Percentiles rank a stretch among this genome's conserved stretches.
Evolutionary conservation across 176 grass and related monocot genomes (phyloP).

Genomic region (Saccharum spontaneum): DNA sequence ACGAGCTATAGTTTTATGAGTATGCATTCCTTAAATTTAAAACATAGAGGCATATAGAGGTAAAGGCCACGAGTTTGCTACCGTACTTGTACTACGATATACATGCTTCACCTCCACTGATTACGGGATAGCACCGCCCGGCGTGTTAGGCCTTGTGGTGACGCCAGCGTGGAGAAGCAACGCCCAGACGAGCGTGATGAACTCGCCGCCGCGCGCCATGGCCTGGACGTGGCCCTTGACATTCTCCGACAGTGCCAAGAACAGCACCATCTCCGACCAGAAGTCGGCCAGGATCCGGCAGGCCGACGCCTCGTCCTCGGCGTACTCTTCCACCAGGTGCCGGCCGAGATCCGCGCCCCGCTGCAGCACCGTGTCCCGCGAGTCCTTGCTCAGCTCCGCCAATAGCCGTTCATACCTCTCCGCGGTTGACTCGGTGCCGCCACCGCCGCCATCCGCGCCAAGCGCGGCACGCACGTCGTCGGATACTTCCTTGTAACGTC

Average conservation of each 20-base stretch:
- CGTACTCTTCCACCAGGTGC: constrained; percentile 13
- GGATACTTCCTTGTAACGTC: constrained; percentile 20
- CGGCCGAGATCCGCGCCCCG: constrained; percentile 6
- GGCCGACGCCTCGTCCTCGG: neutral
- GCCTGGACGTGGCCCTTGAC: constrained; percentile 36
- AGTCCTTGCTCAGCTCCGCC: neutral
- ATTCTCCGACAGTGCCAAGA: constrained; percentile 34
- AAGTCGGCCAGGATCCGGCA: constrained; percentile 32
- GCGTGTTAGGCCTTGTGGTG: neutral
- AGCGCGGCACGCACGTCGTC: neutral
- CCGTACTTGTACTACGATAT: neutral
- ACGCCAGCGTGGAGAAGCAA: constrained; percentile 44
- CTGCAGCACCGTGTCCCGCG: constrained; percentile 12
- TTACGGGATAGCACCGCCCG: neutral
- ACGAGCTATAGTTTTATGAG: too few species aligned
- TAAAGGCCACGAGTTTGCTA: neutral
- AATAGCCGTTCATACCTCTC: neutral
- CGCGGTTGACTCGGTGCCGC: neutral
- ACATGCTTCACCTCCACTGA: neutral
- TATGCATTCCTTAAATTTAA: too few species aligned
- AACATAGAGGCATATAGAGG: neutral
- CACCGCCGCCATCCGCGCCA: neutral
- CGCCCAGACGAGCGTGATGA: constrained; percentile 44
- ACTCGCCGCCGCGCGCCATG: constrained; percentile 42
- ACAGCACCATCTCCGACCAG: constrained; percentile 44